Conservation (phyloP, 169 alveolate species). For the Plasmodium cynomolgi region DNA sequence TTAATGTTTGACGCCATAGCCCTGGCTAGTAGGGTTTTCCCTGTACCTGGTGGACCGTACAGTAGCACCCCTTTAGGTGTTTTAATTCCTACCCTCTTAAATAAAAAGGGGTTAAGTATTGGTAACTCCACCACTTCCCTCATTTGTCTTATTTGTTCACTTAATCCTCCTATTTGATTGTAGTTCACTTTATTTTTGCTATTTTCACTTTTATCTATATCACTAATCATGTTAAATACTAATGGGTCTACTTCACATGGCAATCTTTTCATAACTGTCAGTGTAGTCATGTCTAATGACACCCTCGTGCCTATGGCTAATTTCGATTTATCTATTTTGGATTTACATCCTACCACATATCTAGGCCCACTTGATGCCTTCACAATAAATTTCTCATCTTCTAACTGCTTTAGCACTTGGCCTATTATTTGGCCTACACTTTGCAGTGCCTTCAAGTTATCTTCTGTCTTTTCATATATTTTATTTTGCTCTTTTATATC, state of each 20-base stretch:
- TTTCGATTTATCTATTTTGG: slow-evolving; percentile 92
- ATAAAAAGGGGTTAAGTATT: slow-evolving; percentile 97
- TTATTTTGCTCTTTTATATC: slow-evolving; percentile 87
- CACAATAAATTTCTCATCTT: slow-evolving; percentile 95
- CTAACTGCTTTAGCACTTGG: slow-evolving; percentile 95
- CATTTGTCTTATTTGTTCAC: slow-evolving; percentile 97
- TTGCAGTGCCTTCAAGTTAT: slow-evolving; percentile 96
- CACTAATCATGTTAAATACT: slow-evolving; percentile 98
- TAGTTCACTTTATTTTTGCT: slow-evolving; percentile 75
- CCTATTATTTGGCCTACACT: slow-evolving; percentile 99
- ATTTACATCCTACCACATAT: slow-evolving; percentile 97
- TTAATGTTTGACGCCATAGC: slow-evolving; percentile 99
- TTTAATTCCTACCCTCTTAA: slow-evolving; percentile 98
- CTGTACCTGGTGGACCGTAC: slow-evolving; percentile 99
- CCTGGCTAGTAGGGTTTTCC: slow-evolving; percentile 98
- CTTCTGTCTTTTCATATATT: slow-evolving; percentile 95
- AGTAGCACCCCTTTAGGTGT: slow-evolving; percentile 99
- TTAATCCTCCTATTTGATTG: slow-evolving; percentile 95
- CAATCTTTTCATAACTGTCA: slow-evolving; percentile 96
- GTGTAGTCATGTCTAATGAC: slow-evolving; percentile 98
- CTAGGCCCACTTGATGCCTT: slow-evolving; percentile 98
- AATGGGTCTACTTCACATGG: slow-evolving; percentile 99
- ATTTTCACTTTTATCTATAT: slow-evolving; percentile 87
- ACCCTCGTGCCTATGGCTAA: slow-evolving; percentile 98
- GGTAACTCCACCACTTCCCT: slow-evolving; percentile 99